Percentiles rank a stretch among this genome's conserved stretches.
phyloP scores from a whole-genome alignment of 257 asterid species.

The Thymus quinquecostatus region DNA sequence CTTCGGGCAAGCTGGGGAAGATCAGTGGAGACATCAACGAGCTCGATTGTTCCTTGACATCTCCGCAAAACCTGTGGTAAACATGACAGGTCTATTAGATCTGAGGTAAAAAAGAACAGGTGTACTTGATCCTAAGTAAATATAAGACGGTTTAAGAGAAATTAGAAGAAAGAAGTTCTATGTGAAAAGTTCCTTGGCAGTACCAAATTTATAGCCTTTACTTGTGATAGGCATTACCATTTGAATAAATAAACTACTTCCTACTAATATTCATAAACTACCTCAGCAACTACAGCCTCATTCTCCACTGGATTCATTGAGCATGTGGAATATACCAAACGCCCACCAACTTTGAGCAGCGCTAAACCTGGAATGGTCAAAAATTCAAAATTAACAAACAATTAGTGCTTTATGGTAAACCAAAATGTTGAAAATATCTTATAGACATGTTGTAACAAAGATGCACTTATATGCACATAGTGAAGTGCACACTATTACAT shows the following conservation, averaged over 20 bases:
- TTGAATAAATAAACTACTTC: constrained; percentile 21
- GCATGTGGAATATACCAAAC: constrained; percentile 97
- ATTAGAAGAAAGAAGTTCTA: constrained; percentile 1
- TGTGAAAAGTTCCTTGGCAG: constrained; percentile 18
- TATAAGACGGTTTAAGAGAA: constrained; percentile 1
- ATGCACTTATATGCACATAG: not conserved
- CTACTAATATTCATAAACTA: constrained; percentile 37
- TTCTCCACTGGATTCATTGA: constrained; percentile 98
- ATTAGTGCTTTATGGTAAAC: constrained; percentile 23
- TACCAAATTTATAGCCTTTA: constrained; percentile 6
- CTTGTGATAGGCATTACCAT: constrained; percentile 23
- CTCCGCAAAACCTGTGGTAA: constrained; percentile 71
- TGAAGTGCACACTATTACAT: not conserved
- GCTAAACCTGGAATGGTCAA: constrained; percentile 65
- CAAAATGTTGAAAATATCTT: not conserved
- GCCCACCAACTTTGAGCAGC: constrained; percentile 96
- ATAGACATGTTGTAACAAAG: not conserved
- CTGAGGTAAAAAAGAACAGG: too few species aligned
- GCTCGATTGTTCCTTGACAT: constrained; percentile 81
- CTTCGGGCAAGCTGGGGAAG: constrained; percentile 91
- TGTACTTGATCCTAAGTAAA: constrained; percentile 11
- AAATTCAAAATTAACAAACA: not conserved
- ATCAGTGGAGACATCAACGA: constrained; percentile 80
- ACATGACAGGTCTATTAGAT: constrained; percentile 26
- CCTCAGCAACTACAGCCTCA: constrained; percentile 98